Conservation (phyloP, 1,284 basidiomycete species). For the Papiliotrema terrestris region DNA sequence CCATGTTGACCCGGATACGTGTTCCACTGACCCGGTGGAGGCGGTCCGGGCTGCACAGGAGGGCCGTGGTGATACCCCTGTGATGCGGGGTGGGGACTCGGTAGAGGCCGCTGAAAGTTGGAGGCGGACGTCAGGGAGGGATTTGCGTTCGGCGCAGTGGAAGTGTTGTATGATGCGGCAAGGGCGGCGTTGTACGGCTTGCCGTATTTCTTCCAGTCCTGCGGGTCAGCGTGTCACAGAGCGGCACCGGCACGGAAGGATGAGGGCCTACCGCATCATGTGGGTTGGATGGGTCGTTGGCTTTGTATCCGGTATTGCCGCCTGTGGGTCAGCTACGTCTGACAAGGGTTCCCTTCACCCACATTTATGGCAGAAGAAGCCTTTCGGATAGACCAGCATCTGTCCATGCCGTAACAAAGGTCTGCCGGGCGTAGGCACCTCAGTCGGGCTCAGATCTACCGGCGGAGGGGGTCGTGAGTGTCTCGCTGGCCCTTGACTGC, state of each 20-base stretch:
- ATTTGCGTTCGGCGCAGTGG: conserved; percentile 19
- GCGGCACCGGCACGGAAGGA: neutral
- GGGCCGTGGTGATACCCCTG: neutral
- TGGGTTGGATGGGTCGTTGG: conserved; percentile 40
- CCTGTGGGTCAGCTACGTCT: conserved; percentile 13
- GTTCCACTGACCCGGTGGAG: conserved; percentile 24
- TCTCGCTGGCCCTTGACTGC: neutral
- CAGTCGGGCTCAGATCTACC: conserved; percentile 33
- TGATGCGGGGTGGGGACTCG: conserved; percentile 9
- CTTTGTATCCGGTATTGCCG: conserved; percentile 47
- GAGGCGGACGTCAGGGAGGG: conserved; percentile 21
- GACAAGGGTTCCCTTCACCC: neutral
- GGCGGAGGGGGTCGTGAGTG: conserved; percentile 12
- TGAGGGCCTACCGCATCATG: conserved; percentile 27
- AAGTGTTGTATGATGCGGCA: conserved; percentile 32
- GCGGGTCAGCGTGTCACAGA: neutral
- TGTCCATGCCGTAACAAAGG: conserved; percentile 40
- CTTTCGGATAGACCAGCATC: conserved; percentile 45
- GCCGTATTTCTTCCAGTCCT: conserved; percentile 48
- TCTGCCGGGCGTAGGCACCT: conserved; percentile 40
- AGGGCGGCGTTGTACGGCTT: conserved; percentile 43
- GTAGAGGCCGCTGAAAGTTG: conserved; percentile 44
- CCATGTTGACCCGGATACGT: conserved; percentile 25
- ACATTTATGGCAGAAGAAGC: conserved; percentile 42
- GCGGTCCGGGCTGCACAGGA: conserved; percentile 16